Base-by-base conservation (phyloP, 2,329 filamentous ascomycete genomes). In the Keithomyces neogunnii region DNA sequence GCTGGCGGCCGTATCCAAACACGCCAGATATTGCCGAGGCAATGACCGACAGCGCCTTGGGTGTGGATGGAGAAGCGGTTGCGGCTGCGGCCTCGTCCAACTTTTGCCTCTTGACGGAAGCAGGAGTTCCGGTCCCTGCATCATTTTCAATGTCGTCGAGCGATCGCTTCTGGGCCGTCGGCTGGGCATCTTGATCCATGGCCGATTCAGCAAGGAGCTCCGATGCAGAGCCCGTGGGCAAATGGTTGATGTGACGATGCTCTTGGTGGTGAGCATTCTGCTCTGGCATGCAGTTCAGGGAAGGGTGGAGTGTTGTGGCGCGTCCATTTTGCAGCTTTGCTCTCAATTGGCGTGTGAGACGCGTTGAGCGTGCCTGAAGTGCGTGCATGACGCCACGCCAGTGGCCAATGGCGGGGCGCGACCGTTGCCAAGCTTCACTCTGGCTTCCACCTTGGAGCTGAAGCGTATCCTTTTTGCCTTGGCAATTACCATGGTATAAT, bases 11-110 rank as follows among this genome's bases (percentile, higher is more conserved):
- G 42, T 57, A 59, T 4, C 61, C 59, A 47, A 62, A 56, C 9
- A 61, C 57, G 5, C 60, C 58, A 11, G 65, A 62, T 10, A 68
- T 60, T n/a, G 60, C 64, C 6, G 64, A 62, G 8, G 63, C 60
- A 47, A 68, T 64, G 45, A 60, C 60, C 30, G 62, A 60, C 38
- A 67, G 54, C 3, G 64, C 61, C 28, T 59, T 63, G 2, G 66
- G 63, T 3, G 64, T 61, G 13, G 63, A 62, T 4, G 63, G 56
- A 5, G 61, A 59, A 46, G 52, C 54, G 7, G 57, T 51, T 5
- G 55, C 53, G 7, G 59, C 52, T 5, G 55, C 53, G 7, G 59
- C 53, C 35, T 60, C 59, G 39, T 67, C 64, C n/a, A 69, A 50
- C 53, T 59, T 64, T 45, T 60, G 62, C 33, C 61, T 64, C 57